phyloP scores from a whole-genome alignment of 78 protist species.

The Protostelium mycophagum region DNA sequence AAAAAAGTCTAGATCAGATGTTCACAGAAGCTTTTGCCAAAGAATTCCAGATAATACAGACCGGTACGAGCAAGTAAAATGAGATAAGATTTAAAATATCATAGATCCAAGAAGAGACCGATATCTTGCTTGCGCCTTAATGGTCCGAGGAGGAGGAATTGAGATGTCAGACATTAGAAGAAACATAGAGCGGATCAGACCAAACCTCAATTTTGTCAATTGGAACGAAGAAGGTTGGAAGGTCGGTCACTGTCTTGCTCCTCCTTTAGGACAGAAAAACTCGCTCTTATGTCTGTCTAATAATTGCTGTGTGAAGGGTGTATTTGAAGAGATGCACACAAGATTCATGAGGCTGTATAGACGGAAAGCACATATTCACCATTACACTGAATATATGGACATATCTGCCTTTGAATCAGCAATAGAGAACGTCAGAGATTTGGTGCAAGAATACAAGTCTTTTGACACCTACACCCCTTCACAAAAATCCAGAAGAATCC shows the following conservation, averaged over 20 bases:
- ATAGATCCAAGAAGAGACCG: not conserved
- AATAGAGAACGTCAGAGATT: not conserved
- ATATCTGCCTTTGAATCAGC: not conserved
- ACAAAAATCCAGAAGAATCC: not conserved
- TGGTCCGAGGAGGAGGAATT: conserved; percentile 57
- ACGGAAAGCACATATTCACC: conserved; percentile 37
- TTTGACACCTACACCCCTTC: not conserved
- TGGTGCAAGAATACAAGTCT: not conserved
- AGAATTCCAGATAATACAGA: conserved; percentile 31
- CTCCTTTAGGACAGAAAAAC: conserved; percentile 32
- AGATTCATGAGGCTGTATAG: conserved; percentile 44
- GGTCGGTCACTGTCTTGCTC: conserved; percentile 26
- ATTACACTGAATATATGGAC: conserved; percentile 39
- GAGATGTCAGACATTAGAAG: conserved; percentile 55
- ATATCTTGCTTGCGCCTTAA: conserved; percentile 42
- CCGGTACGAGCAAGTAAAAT: conserved; percentile 1
- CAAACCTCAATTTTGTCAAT: not conserved
- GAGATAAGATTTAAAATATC: not conserved
- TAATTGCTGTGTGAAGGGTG: conserved; percentile 9
- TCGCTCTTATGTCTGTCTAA: conserved; percentile 58
- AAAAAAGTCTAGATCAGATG: conserved; percentile 40
- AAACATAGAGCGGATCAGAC: conserved; percentile 31
- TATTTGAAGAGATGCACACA: not conserved
- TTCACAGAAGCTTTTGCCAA: conserved; percentile 45
- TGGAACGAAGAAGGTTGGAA: conserved; percentile 37